phyloP scores from a whole-genome alignment of 768 basidiomycete genomes.

The Kwoniella mangroviensis region DNA sequence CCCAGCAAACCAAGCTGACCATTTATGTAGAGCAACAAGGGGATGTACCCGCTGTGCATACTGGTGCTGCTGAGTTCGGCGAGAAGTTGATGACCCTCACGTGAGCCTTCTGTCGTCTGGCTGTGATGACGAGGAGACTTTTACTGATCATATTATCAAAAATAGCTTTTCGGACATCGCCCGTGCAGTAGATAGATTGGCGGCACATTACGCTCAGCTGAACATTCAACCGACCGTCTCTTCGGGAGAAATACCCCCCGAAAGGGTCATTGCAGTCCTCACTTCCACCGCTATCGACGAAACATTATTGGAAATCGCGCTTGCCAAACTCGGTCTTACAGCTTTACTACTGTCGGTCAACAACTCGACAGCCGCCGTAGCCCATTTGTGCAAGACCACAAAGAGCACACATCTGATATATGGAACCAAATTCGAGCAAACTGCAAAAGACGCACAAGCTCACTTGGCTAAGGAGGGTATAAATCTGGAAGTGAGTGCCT shows the following conservation, averaged over 20 bases:
- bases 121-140: neutral
- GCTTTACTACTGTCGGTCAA: constrained; percentile 61
- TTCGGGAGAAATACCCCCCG: constrained; percentile 53
- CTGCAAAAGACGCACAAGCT: constrained; percentile 57
- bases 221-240: constrained; percentile 42
- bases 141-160: neutral
- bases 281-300: constrained; percentile 60
- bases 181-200: constrained; percentile 45
- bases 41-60: constrained; percentile 50
- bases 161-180: constrained; percentile 37
- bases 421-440: constrained; percentile 57
- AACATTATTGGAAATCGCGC: constrained; percentile 60
- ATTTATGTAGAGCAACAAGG: constrained; percentile 33
- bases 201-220: constrained; percentile 42
- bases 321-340: constrained; percentile 60
- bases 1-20: neutral
- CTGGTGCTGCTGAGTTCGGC: constrained; percentile 55
- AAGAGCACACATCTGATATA: constrained; percentile 60
- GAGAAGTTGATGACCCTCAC: constrained; percentile 51
- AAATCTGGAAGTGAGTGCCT: constrained; percentile 25
- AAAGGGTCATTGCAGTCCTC: constrained; percentile 59
- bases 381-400: constrained; percentile 61
- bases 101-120: constrained; percentile 27
- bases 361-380: constrained; percentile 63
- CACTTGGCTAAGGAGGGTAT: constrained; percentile 49